Base-by-base conservation (phyloP, 1,139 yeast genomes). In the Candida albicans region DNA sequence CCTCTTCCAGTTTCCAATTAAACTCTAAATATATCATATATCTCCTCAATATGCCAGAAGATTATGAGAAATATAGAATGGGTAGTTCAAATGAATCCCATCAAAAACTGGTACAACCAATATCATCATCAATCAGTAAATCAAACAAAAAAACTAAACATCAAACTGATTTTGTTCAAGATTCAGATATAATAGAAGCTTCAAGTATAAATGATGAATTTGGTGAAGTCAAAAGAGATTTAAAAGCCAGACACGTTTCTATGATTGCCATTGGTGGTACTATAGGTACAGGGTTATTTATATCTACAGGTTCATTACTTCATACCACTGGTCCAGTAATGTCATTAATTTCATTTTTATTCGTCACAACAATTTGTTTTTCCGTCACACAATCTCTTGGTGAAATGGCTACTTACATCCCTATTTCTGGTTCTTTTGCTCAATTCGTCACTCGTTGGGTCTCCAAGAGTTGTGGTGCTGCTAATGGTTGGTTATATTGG, bases 401-500 rank as follows among this genome's bases (percentile, higher is more conserved):
- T 51, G 90, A 84, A 61, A 82, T 84, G 88, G 87, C 87, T 39
- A 82, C 88, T 13, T 79, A 77, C 54, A 81, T 83, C 39, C 89
- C 89, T 3, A 77, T 81, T 34, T 70, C 87, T 2, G 86, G 87
- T 12, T 80, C 86, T 1, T 83, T 85, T 62, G 67, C 74, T 31
- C 78, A 73, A 51, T 73, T 72, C 49, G 68, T 69, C 28, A 71
- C 84, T 42, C 68, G 90, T 57, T 87, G 87, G 72, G 62, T 79
- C 44, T 79, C 86, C 9, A 84, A 84, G 25, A 80, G 90, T 8
- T 68, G 85, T 45, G 95, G 95, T 50, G 88, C 87, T 45, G 82
- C 95, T 37, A 82, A 83, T 55, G 95, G 93, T 45, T 87, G 88
- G 80, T 75, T 81, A 67, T 89, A 88, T 62, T 87, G 93, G 90